Percentiles rank a stretch among this genome's conserved stretches.
Conservation (phyloP, 2,329 filamentous ascomycete genomes). For the Penicillium brasilianum region DNA sequence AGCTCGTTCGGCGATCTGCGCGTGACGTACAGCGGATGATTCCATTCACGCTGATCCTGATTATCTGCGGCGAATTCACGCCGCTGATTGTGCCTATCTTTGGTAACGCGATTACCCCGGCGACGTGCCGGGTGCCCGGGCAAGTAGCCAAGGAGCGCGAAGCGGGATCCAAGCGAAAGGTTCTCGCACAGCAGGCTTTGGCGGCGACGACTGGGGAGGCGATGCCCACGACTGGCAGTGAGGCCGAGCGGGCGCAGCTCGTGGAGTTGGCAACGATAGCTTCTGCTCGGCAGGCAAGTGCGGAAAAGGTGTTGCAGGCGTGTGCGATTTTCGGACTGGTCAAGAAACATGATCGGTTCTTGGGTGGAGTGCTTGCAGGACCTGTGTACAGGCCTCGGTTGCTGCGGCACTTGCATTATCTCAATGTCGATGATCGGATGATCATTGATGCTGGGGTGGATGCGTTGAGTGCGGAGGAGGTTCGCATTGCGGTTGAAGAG, state of each 20-base stretch:
- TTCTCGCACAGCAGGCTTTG: slow-evolving; percentile 33
- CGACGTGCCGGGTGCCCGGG: slow-evolving; percentile 79
- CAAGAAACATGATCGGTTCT: slow-evolving; percentile 49
- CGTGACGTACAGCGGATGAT: slow-evolving; percentile 80
- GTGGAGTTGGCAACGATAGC: slow-evolving; percentile 32
- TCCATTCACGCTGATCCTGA: slow-evolving; percentile 73
- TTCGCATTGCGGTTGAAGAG: slow-evolving; percentile 72
- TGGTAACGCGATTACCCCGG: slow-evolving; percentile 71
- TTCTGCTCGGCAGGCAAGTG: slow-evolving; percentile 26
- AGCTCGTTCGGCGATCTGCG: slow-evolving; percentile 69
- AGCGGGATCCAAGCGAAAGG: slow-evolving; percentile 55
- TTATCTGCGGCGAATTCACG: slow-evolving; percentile 85
- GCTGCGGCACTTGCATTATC: slow-evolving; percentile 61
- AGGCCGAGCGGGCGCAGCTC: slow-evolving; percentile 39
- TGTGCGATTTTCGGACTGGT: slow-evolving; percentile 43
- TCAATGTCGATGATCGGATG: slow-evolving; percentile 73
- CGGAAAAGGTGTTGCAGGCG: slow-evolving; percentile 38
- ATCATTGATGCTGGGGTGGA: slow-evolving; percentile 67
- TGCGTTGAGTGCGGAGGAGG: slow-evolving; percentile 66
- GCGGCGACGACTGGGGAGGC: slow-evolving; percentile 24
- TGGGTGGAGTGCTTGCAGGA: slow-evolving; percentile 35
- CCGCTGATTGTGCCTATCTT: slow-evolving; percentile 77
- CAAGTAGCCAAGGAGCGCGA: slow-evolving; percentile 67
- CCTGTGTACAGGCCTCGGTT: slow-evolving; percentile 61
- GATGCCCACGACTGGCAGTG: slow-evolving; percentile 23